phyloP scores from a whole-genome alignment of 2,329 filamentous ascomycete species.

The Huntiella moniliformis region DNA sequence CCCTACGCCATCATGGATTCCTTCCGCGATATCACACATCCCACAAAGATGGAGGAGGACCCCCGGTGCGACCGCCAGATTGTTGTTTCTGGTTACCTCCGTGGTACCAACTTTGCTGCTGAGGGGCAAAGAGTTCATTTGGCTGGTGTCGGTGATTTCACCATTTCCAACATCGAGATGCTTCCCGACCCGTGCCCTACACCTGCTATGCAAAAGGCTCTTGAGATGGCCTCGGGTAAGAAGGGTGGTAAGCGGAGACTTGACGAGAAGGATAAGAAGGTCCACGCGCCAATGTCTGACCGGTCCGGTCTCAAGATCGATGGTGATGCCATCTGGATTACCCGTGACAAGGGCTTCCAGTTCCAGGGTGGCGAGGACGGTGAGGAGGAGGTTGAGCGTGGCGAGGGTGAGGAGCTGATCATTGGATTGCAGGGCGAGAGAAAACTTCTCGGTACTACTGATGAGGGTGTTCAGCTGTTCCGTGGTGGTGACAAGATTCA shows the following conservation, averaged over 20 bases:
- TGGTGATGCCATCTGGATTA: constrained; percentile 88
- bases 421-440: constrained; percentile 73
- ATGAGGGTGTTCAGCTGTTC: constrained; percentile 73
- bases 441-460: constrained; percentile 61
- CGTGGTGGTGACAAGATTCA: constrained; percentile 53
- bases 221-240: constrained; percentile 71
- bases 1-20: constrained; percentile 87
- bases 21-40: constrained; percentile 87
- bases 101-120: constrained; percentile 84
- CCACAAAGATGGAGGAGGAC: constrained; percentile 75
- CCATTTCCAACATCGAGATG: constrained; percentile 64
- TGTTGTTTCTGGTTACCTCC: constrained; percentile 78
- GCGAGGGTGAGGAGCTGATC: constrained; percentile 90
- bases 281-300: constrained; percentile 97
- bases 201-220: constrained; percentile 70
- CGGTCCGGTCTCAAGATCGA: constrained; percentile 91
- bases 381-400: constrained; percentile 58
- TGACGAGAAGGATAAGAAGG: constrained; percentile 89
- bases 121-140: constrained; percentile 77
- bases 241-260: constrained; percentile 53
- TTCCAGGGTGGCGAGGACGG: constrained; percentile 54
- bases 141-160: constrained; percentile 78
- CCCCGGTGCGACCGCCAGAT: constrained; percentile 79
- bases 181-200: constrained; percentile 92
- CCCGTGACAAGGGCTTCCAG: constrained; percentile 49